Evolutionary conservation across 805 yeast genomes (phyloP), one percentile per base, ranked within the genome.

Genomic region (Wickerhamiella sorbophila): DNA sequence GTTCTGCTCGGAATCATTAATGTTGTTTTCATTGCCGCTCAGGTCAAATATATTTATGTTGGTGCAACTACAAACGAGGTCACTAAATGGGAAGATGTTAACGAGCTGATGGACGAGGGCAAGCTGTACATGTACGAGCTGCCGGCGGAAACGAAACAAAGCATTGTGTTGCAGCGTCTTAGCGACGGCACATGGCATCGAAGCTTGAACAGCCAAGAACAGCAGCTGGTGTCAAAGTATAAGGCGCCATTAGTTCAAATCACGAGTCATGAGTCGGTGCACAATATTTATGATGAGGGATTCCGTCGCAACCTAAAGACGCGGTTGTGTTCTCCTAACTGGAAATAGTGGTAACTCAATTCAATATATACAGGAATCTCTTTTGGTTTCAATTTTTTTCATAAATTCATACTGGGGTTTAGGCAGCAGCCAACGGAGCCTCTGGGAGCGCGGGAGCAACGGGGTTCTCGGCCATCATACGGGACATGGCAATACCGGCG

Each of bases 401-500:
- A 8, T 24, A 12, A 8, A 24, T 24, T 24, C 29, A 24, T 24
- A 24, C 6, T 8, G 12, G 29, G 12, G 6, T 24, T 12, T 8
- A 8, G 29, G 29, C 29, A 24, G 41, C 41, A 17, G 42, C 39
- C 39, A 38, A 18, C 2, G 41, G 45, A 31, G 33, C 39, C 40
- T 57, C 62, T 10, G 61, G 62, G 42, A 56, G 47, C 42, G 50
- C 57, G 4, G 63, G 62, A 20, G 62, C 58, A 33, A 55, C 53
- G 19, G 84, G 85, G 52, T 77, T 75, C 59, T 83, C 86, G 47
- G 76, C 79, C 72, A 81, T 74, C 57, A 77, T 75, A 67, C 96
- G 77, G 63, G 81, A 93, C 72, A 88, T 75, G 77, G 87, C 83
- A 72, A 88, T 75, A 58, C 97, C 97, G 40, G 85, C 96, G 72